Percentiles rank a stretch among this genome's conserved stretches.
Conservation (phyloP, 306 rosid genomes). For the Malus fusca region DNA sequence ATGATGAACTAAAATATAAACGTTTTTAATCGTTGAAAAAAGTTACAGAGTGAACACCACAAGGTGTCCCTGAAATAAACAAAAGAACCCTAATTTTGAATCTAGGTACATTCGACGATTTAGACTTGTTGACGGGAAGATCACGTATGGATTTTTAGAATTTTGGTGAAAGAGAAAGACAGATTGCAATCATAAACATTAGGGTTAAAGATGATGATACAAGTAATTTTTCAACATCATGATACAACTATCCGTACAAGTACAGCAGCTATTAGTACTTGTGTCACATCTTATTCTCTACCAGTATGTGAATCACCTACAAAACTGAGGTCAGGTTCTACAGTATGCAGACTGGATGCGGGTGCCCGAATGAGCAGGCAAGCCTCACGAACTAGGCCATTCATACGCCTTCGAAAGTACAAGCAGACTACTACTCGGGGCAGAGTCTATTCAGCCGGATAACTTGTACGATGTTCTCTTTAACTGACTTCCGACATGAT, state of each 20-base stretch:
- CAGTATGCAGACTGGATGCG: conserved; percentile 10
- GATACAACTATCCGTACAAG: conserved; percentile 22
- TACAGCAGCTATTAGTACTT: conserved; percentile 19
- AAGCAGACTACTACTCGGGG: conserved; percentile 34
- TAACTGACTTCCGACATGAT: conserved; percentile 6
- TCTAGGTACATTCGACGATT: no score
- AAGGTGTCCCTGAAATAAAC: background rate
- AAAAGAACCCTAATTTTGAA: background rate
- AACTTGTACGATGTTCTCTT: background rate
- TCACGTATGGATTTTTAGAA: background rate
- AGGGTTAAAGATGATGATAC: conserved; percentile 27
- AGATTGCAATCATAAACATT: conserved; percentile 11
- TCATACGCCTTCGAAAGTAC: conserved; percentile 49
- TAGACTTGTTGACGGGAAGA: background rate
- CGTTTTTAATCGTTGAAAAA: no score
- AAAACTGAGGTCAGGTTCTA: conserved; percentile 31
- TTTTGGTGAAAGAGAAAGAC: background rate
- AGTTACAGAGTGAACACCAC: no score
- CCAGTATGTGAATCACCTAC: conserved; percentile 29
- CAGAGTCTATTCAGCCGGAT: conserved; percentile 24
- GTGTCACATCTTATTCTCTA: conserved; percentile 24
- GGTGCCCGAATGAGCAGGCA: conserved; percentile 14
- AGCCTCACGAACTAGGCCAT: conserved; percentile 19
- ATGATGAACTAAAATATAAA: no score
- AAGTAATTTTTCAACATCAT: conserved; percentile 11